Evolutionary conservation across 148 eudicot genomes (phyloP).

Genomic region (Agrostemma githago): DNA sequence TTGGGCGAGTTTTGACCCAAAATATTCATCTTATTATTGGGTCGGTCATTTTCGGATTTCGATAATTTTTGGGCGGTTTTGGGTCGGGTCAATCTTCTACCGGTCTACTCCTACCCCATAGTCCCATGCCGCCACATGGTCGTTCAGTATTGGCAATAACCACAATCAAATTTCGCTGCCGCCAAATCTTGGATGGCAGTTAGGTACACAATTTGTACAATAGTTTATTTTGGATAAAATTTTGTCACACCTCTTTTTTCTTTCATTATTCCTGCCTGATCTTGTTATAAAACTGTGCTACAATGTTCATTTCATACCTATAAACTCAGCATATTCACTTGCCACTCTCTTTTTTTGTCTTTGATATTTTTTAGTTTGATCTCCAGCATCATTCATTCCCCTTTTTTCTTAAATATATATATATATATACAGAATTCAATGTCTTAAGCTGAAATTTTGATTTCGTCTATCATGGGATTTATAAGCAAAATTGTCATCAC

Average conservation of each 20-base stretch:
- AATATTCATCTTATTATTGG: too few species aligned
- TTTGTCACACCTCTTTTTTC: background rate
- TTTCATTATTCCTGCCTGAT: background rate
- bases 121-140: background rate
- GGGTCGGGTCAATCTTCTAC: too few species aligned
- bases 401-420: constrained; percentile 9
- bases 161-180: constrained; percentile 29
- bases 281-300: constrained; percentile 14
- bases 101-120: background rate
- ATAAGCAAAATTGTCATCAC: constrained; percentile 29
- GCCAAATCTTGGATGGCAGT: constrained; percentile 65
- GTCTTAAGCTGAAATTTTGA: background rate
- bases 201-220: constrained; percentile 47
- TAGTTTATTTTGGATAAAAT: background rate
- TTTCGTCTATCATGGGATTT: constrained; percentile 30
- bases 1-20: too few species aligned
- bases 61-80: too few species aligned
- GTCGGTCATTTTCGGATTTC: too few species aligned
- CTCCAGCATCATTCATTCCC: background rate
- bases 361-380: background rate
- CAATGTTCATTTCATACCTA: background rate
- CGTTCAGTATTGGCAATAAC: constrained; percentile 6
- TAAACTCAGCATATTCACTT: background rate
- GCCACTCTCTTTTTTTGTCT: background rate
- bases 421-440: constrained; percentile 1